Evolutionary conservation across 495 filamentous ascomycete species (phyloP).

Genomic region (Cercophora sp.): DNA sequence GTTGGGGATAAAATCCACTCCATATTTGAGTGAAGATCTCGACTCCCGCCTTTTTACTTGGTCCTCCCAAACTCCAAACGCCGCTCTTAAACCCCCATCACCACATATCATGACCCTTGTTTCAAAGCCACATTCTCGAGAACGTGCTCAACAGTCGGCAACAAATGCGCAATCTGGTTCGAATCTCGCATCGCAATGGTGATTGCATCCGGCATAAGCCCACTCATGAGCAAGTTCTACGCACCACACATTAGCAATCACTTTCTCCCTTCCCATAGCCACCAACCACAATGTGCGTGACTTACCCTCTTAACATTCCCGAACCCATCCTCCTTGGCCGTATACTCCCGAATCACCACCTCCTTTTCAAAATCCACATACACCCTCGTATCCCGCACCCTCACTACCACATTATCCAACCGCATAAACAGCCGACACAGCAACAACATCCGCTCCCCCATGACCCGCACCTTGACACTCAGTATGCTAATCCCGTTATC

Average conservation of each 20-base stretch:
- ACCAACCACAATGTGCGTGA: too few relatives aligned
- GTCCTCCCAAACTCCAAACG: too few relatives aligned
- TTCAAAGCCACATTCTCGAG: conserved; percentile 42
- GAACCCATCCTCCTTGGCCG: conserved; percentile 74
- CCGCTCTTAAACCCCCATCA: too few relatives aligned
- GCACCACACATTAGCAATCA: too few relatives aligned
- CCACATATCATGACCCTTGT: not conserved
- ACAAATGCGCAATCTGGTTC: conserved; percentile 67
- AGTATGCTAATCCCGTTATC: conserved; percentile 92
- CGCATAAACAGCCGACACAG: conserved; percentile 89
- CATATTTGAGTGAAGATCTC: too few relatives aligned
- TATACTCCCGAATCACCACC: conserved; percentile 85
- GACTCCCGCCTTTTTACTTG: too few relatives aligned
- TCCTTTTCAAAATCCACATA: conserved; percentile 84
- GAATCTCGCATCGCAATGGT: conserved; percentile 78
- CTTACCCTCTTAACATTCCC: conserved; percentile 67
- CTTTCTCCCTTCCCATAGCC: too few relatives aligned
- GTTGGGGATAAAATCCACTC: too few relatives aligned
- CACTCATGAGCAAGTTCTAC: conserved; percentile 64
- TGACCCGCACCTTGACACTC: conserved; percentile 85
- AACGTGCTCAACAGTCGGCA: conserved; percentile 63
- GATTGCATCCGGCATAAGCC: conserved; percentile 61
- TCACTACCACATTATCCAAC: conserved; percentile 80
- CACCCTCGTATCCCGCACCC: conserved; percentile 83
- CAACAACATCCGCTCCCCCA: conserved; percentile 80